Percentiles rank a stretch among this genome's conserved stretches.
Evolutionary conservation across 129 eudicot genomes (phyloP).

Genomic region (Sambucus nigra): DNA sequence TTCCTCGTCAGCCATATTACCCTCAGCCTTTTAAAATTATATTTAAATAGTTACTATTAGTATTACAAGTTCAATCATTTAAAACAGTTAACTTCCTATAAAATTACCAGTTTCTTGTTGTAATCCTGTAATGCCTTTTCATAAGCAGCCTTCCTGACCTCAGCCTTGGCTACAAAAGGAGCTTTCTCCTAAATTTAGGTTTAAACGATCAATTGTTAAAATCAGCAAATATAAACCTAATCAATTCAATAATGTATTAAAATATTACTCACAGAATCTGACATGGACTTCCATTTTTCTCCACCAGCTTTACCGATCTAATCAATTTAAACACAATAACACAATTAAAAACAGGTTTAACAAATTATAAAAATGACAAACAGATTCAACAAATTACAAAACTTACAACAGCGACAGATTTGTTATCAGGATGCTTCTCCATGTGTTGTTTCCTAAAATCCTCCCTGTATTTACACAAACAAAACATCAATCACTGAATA

Average conservation of each 20-base stretch:
- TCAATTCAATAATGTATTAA: background rate
- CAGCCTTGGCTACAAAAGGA: constrained; percentile 35
- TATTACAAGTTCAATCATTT: too few species aligned
- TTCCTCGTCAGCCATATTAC: too few species aligned
- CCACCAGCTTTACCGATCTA: constrained; percentile 95
- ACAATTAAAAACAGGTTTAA: background rate
- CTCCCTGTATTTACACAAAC: constrained; percentile 40
- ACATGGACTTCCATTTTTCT: constrained; percentile 59
- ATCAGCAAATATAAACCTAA: background rate
- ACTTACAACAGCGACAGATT: constrained; percentile 37
- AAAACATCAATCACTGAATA: background rate
- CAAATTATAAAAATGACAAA: background rate
- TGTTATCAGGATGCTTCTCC: constrained; percentile 55
- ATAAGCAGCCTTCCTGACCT: too few species aligned
- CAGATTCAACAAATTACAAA: background rate
- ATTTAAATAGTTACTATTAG: too few species aligned
- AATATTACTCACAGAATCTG: constrained; percentile 36
- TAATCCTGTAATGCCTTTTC: too few species aligned
- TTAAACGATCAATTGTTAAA: background rate
- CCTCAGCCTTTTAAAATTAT: too few species aligned
- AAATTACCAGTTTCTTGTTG: too few species aligned
- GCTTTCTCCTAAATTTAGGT: constrained; percentile 54
- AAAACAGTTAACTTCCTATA: too few species aligned
- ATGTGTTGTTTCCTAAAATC: constrained; percentile 54
- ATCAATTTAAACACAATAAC: background rate